These are phyloP conservation scores for Clarireedia paspali DNA, from an alignment of 2,329 filamentous ascomycete species.

Conservation along the genomic window DNA sequence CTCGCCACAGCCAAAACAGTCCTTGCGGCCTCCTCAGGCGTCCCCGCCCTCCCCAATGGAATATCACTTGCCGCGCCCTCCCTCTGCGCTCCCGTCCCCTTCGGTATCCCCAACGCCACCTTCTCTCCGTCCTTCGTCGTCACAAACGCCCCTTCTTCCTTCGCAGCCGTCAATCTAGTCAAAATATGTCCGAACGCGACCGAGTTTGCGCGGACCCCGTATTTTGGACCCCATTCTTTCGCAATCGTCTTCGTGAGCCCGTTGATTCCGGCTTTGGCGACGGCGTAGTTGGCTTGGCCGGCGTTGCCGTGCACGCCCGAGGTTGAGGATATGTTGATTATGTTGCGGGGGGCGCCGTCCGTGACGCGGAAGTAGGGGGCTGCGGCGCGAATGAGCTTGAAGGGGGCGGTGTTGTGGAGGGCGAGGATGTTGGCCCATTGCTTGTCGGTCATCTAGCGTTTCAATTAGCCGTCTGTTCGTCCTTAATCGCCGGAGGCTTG, in stretches of 20 bases:
- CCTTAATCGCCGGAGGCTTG: not conserved
- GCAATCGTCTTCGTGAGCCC: slow-evolving; percentile 85
- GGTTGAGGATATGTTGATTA: slow-evolving; percentile 80
- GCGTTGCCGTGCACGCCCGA: slow-evolving; percentile 80
- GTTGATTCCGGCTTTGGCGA: slow-evolving; percentile 76
- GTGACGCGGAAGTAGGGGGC: slow-evolving; percentile 83
- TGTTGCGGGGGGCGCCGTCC: slow-evolving; percentile 68
- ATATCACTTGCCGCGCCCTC: slow-evolving; percentile 57
- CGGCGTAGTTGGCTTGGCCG: slow-evolving; percentile 82
- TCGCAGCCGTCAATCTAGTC: slow-evolving; percentile 74
- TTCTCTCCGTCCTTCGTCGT: slow-evolving; percentile 68
- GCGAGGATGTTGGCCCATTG: slow-evolving; percentile 86
- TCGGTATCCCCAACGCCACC: slow-evolving; percentile 67
- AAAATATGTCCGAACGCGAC: slow-evolving; percentile 77
- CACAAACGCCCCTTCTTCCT: slow-evolving; percentile 76
- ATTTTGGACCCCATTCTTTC: slow-evolving; percentile 82
- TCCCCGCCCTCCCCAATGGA: slow-evolving; percentile 67
- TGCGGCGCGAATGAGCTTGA: slow-evolving; percentile 72
- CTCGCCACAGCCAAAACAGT: slow-evolving; percentile 72
- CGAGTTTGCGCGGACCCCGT: slow-evolving; percentile 76
- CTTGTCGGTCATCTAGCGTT: slow-evolving; percentile 64
- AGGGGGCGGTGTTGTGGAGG: slow-evolving; percentile 78
- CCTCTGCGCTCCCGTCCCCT: slow-evolving; percentile 40
- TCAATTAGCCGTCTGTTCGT: not conserved
- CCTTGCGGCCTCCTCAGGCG: slow-evolving; percentile 71